Evolutionary conservation across 148 eudicot species (phyloP).

Genomic region (Polygonum aviculare): DNA sequence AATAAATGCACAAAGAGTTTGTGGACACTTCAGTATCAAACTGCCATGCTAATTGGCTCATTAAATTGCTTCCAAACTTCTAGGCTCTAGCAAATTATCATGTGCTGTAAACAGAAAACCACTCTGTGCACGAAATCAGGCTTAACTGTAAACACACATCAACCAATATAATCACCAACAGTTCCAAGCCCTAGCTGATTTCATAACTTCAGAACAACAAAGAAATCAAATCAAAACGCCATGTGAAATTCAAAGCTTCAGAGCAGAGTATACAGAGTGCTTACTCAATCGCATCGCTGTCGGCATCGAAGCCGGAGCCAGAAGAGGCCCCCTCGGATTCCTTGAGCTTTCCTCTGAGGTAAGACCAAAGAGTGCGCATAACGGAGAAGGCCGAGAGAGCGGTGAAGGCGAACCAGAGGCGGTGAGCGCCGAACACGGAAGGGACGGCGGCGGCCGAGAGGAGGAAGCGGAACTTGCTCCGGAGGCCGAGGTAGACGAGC

Average conservation of each 20-base stretch:
- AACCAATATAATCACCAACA: background rate
- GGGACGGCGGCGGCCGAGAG: constrained; percentile 28
- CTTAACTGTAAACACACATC: background rate
- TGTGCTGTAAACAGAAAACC: background rate
- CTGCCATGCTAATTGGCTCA: background rate
- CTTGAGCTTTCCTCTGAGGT: constrained; percentile 15
- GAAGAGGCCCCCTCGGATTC: constrained; percentile 1
- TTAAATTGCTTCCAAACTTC: background rate
- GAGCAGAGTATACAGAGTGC: constrained; percentile 23
- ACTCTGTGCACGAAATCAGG: background rate
- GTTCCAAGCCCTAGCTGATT: constrained; percentile 14
- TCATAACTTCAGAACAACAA: constrained; percentile 13
- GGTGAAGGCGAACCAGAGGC: constrained; percentile 30
- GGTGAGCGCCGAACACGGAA: constrained; percentile 30
- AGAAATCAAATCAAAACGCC: background rate
- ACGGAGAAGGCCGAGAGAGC: constrained; percentile 27
- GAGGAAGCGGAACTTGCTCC: constrained; percentile 27
- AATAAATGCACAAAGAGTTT: background rate
- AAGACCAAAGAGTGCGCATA: constrained; percentile 22
- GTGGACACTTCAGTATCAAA: background rate
- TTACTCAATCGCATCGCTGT: constrained; percentile 27
- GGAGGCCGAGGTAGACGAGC: constrained; percentile 25
- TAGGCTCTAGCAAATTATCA: background rate
- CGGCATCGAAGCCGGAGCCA: background rate
- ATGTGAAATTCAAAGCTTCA: background rate